Conservation (phyloP, 2,329 filamentous ascomycete genomes). For the Nothomitra cinnamomea region DNA sequence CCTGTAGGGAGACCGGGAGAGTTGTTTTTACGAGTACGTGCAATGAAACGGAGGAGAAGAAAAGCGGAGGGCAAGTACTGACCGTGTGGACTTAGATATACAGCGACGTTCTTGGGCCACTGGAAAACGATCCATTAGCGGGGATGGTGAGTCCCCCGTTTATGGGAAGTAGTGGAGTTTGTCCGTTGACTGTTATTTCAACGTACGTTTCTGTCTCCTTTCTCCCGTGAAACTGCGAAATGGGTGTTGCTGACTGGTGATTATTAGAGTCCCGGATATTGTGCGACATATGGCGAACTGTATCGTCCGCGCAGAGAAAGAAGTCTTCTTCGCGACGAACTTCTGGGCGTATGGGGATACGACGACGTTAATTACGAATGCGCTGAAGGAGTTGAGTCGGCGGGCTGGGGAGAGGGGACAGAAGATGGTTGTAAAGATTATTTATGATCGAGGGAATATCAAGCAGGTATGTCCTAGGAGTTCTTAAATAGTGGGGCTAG, state of each 20-base stretch:
- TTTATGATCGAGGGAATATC: conserved; percentile 54
- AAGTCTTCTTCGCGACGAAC: conserved; percentile 60
- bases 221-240: no score
- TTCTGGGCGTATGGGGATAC: conserved; percentile 58
- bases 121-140: conserved; percentile 33
- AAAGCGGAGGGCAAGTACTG: no score
- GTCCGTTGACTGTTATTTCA: conserved; percentile 53
- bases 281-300: conserved; percentile 59
- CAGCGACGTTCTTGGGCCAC: conserved; percentile 41
- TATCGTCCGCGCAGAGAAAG: conserved; percentile 53
- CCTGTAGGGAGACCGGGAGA: conserved; percentile 42
- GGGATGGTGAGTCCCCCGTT: conserved; percentile 42
- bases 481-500: not conserved
- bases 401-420: conserved; percentile 40
- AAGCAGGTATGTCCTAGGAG: conserved; percentile 36
- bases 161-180: conserved; percentile 42
- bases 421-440: conserved; percentile 50
- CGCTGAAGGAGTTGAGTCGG: conserved; percentile 49
- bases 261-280: conserved; percentile 45
- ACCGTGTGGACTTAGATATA: conserved; percentile 43
- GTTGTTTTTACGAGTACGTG: conserved; percentile 43
- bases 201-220: conserved; percentile 21
- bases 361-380: conserved; percentile 48
- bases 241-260: no score
- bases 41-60: no score